Evolutionary conservation across 768 basidiomycete species (phyloP), one percentile per base, ranked within the genome.

Genomic region (Tephrocybe sp.): DNA sequence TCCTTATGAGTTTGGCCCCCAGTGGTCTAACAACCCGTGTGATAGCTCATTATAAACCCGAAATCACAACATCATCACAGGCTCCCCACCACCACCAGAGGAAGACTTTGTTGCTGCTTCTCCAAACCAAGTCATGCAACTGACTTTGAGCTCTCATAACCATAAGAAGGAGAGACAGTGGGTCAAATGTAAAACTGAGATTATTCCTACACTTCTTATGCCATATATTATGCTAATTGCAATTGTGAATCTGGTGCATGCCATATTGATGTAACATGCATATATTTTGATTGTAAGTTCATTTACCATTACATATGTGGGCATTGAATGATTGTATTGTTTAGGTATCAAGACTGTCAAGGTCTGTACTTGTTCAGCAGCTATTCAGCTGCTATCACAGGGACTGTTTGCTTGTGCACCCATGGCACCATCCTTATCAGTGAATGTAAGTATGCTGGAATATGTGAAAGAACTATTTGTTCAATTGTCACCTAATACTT

Each of bases 331-430:
- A n/a, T n/a, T n/a, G n/a, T n/a, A n/a, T n/a, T n/a, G n/a, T n/a
- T n/a, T 37, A 37, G 35, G 35, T 7, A 37, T 37, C n/a, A n/a
- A 37, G 19, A 21, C 5, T 6, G 6, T 37, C 35, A n/a, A 37
- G 5, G 35, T 37, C 35, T 37, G 35, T 37, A 8, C 35, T 8
- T 37, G 35, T 21, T 37, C 35, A 6, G 7, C 60, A 2, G 45
- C 60, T 2, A 24, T 49, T 6, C 59, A 63, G 39, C 54, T 67
- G 13, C 49, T 67, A 9, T 13, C n/a, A 4, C 21, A 22, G 0
- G 64, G 61, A 3, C 40, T 63, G 6, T 66, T 68, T 46, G 61
- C 66, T 18, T 67, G 58, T 39, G 53, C 63, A 3, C 66, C 66
- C 0, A 11, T 52, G 1, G 47, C 22, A 2, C 66, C 66, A 13